These are phyloP conservation scores for Tuber calosporum DNA, from an alignment of 495 filamentous ascomycete species.

Conservation along the genomic window DNA sequence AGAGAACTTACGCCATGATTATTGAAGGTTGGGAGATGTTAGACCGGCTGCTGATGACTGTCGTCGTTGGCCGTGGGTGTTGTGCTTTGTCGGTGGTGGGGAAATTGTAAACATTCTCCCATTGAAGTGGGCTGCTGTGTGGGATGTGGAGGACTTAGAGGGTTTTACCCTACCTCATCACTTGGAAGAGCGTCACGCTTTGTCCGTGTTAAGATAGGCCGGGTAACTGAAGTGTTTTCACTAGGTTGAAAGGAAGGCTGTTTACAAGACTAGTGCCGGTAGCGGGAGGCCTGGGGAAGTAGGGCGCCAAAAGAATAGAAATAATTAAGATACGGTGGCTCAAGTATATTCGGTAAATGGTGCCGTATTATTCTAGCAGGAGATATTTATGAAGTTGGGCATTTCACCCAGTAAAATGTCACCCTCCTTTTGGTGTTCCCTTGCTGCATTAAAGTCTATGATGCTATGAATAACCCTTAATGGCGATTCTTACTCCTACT, in stretches of 20 bases:
- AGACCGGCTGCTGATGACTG: constrained; percentile 1
- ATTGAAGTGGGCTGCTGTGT: constrained; percentile 20
- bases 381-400: not conserved
- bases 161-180: constrained; percentile 15
- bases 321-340: not conserved
- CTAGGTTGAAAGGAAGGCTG: not conserved
- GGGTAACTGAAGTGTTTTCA: constrained; percentile 17
- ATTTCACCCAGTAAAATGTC: not conserved
- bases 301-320: not conserved
- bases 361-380: not conserved
- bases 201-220: not conserved
- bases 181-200: constrained; percentile 24
- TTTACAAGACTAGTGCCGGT: not conserved
- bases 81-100: constrained; percentile 37
- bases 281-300: not conserved
- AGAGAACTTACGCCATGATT: constrained; percentile 40
- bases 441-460: not conserved
- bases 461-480: not conserved
- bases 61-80: constrained; percentile 24
- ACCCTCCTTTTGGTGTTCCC: not conserved
- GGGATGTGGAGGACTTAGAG: constrained; percentile 26
- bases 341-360: not conserved
- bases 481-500: not conserved
- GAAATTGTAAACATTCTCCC: constrained; percentile 24
- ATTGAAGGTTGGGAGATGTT: constrained; percentile 17